Evolutionary conservation across 2,329 filamentous ascomycete genomes (phyloP).

Genomic region (Lecanicillium sp.): DNA sequence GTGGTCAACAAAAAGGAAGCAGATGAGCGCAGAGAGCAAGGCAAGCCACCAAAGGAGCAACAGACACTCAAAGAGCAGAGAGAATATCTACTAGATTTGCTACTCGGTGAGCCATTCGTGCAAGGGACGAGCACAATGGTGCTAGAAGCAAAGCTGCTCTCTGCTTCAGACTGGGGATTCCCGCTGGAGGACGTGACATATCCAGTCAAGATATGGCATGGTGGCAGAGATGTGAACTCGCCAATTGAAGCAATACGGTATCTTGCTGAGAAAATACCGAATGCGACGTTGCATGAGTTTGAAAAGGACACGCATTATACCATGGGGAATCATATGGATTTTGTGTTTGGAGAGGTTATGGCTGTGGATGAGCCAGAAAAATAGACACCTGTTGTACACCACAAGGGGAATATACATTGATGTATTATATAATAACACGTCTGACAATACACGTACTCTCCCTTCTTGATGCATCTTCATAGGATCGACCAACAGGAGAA

Average conservation of each 20-base stretch:
- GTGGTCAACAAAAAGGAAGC: slow-evolving; percentile 10
- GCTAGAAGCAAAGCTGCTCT: slow-evolving; percentile 21
- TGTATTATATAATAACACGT: too few relatives aligned
- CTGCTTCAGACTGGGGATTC: slow-evolving; percentile 20
- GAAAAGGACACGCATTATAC: slow-evolving; percentile 24
- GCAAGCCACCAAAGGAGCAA: neutral
- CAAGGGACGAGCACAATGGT: slow-evolving; percentile 18
- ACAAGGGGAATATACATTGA: too few relatives aligned
- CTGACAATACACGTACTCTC: too few relatives aligned
- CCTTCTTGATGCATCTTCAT: too few relatives aligned
- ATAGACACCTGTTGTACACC: too few relatives aligned
- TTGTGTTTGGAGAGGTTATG: slow-evolving; percentile 6
- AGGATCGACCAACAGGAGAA: too few relatives aligned
- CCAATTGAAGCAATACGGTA: slow-evolving; percentile 26
- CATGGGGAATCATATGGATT: slow-evolving; percentile 16
- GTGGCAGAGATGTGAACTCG: slow-evolving; percentile 20
- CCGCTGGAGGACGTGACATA: slow-evolving; percentile 18
- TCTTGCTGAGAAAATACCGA: slow-evolving; percentile 25
- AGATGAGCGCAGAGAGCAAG: slow-evolving; percentile 7
- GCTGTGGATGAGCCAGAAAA: neutral
- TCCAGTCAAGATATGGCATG: slow-evolving; percentile 24
- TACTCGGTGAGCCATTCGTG: slow-evolving; percentile 20
- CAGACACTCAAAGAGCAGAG: slow-evolving; percentile 13
- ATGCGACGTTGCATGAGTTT: slow-evolving; percentile 23
- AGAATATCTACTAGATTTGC: slow-evolving; percentile 19